Base-by-base conservation (phyloP, 1,284 basidiomycete genomes). In the Apiotrichum montevideense region DNA sequence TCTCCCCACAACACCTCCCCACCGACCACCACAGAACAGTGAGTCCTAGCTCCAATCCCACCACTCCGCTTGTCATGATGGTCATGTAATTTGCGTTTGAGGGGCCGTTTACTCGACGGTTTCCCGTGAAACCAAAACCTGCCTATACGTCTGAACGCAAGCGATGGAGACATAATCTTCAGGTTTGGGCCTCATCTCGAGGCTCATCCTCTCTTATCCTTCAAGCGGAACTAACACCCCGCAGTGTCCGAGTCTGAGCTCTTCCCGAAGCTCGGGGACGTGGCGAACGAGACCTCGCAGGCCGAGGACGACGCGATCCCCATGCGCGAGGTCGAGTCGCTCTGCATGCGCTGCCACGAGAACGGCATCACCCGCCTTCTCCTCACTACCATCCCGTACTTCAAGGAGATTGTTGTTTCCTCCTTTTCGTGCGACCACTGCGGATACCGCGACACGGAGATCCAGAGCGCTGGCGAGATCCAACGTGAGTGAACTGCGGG, bases 371-470 rank as follows among this genome's bases (percentile, higher is more conserved):
- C 96, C 0, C 81, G 93, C 49, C 79, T 99, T 70, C 84, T 99
- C 63, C 81, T 98, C 55, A 98, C 95, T 1, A 87, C 87, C 15
- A 98, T 99, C 57, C 96, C 96, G 0, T 98, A 88, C 80, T 98
- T 98, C 80, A 83, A 85, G 56, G 90, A 99, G 77, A 87, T 98
- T 55, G 89, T 99, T 66, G 85, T 98, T 58, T 92, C 94, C 83
- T 94, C 90, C 45, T 99, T 99, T 80, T 83, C 84, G 57, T 99
- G 96, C 74, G 89, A 95, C 54, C 86, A 93, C 73, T 99, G 96
- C 68, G 93, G 92, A 21, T 79, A 83, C 66, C 77, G 83, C 44
- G 98, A 99, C 77, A 98, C 94, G 70, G 95, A 98, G 77, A 88
- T 97, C 49, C 93, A 98, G 71, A 85, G 88, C 8, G 96, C 96